Base-by-base conservation (phyloP, 2,329 filamentous ascomycete genomes). In the Blastomyces percursus region DNA sequence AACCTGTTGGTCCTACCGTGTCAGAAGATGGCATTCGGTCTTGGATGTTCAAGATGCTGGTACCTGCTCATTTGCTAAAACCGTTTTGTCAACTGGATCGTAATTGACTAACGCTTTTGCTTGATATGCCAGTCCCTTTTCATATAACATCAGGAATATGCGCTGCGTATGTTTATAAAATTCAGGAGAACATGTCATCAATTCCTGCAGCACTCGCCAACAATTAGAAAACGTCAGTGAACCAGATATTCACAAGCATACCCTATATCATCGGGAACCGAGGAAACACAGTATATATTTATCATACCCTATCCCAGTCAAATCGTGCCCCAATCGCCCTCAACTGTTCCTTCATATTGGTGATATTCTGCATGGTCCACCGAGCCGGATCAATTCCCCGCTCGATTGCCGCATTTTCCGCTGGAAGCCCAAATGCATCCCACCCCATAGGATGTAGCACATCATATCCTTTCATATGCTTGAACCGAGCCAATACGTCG, bases 121-220 rank as follows among this genome's bases (percentile, higher is more conserved):
- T 71, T 91, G 91, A 73, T 94, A 94, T 60, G 90, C 91, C 21
- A 96, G 80, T 0, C 88, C 89, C 64, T 84, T 82, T 67, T 88
- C 79, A 72, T 88, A 82, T 5, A 96, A 81, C 75, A 88, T 85
- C 63, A 95, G 80, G 72, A 96, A 96, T 66, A 96, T 84, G 68
- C 84, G 85, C 72, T 96, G 91, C 0, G 90, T 96, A 73, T 96
- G 91, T 72, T 91, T 89, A 77, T 96, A 96, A 74, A 94, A 96
- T 11, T 82, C 81, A 55, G 91, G 89, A 64, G 91, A 86, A 79
- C 90, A 95, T 3, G 91, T 96, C 67, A 87, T 85, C 65, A 96
- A 74, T 79, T 96, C 90, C 89, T 94, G 72, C 58, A 61, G 57
- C n/a, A 35, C 27, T 48, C 38, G 32, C 24, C 65, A 55, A 64